These are phyloP conservation scores for Fusarium circinatum DNA, from an alignment of 2,329 filamentous ascomycete species.

Conservation along the genomic window DNA sequence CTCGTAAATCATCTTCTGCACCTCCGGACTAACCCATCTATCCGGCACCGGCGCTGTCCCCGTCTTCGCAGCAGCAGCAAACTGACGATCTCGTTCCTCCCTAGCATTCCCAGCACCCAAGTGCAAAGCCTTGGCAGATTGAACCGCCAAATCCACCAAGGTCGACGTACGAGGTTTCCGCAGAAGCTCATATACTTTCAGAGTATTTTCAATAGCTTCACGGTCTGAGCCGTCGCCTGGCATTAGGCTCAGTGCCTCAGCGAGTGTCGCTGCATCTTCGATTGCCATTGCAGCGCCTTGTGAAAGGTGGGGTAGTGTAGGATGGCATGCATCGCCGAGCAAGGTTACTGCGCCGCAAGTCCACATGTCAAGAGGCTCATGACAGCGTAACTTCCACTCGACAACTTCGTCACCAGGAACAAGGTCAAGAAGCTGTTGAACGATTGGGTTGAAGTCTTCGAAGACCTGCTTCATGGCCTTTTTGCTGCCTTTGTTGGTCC, in stretches of 20 bases:
- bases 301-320: conserved; percentile 7
- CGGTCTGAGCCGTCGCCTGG: neutral
- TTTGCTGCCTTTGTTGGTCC: conserved; percentile 23
- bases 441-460: conserved; percentile 8
- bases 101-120: neutral
- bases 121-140: conserved; percentile 4
- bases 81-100: conserved; percentile 9
- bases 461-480: conserved; percentile 20
- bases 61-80: neutral
- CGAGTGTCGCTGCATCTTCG: neutral
- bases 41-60: conserved; percentile 3
- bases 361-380: conserved; percentile 16
- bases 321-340: conserved; percentile 15
- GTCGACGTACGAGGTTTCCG: conserved; percentile 6
- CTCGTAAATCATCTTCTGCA: conserved; percentile 27
- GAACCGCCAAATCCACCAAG: conserved; percentile 2
- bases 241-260: neutral
- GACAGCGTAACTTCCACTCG: conserved; percentile 16
- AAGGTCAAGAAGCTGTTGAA: conserved; percentile 9
- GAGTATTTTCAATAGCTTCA: neutral
- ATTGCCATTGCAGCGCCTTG: conserved; percentile 24
- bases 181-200: conserved; percentile 2
- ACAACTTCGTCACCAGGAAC: conserved; percentile 7
- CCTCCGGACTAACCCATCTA: conserved; percentile 26
- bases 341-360: neutral